Percentiles rank a stretch among this genome's conserved stretches.
These are phyloP conservation scores for Axilococcus clingmanii DNA, from an alignment of 139 green algal genomes.

Conservation along the genomic window DNA sequence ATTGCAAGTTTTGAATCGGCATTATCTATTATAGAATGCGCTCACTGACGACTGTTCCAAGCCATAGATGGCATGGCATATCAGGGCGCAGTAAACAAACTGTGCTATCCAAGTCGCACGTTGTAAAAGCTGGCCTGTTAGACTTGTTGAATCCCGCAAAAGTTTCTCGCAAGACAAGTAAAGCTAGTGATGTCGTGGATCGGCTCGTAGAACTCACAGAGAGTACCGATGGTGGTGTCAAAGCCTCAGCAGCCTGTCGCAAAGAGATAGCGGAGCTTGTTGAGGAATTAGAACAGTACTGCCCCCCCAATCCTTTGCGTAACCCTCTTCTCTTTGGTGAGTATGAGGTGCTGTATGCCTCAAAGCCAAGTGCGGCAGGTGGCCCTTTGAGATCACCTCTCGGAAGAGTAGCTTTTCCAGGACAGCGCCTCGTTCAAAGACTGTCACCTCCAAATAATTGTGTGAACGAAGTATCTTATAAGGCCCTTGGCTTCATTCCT, in stretches of 20 bases:
- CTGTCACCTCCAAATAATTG: conserved; percentile 12
- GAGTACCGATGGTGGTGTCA: conserved; percentile 11
- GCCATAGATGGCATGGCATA: too few relatives aligned
- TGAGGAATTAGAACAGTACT: conserved; percentile 16
- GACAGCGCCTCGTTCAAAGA: conserved; percentile 10
- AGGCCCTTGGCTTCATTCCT: conserved; percentile 25
- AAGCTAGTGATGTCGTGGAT: not conserved
- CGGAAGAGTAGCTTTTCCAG: conserved; percentile 16
- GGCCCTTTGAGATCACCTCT: conserved; percentile 16
- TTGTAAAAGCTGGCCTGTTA: too few relatives aligned
- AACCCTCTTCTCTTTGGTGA: conserved; percentile 18
- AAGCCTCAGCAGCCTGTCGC: not conserved
- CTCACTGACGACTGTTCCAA: too few relatives aligned
- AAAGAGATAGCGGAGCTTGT: conserved; percentile 19
- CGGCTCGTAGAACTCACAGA: conserved; percentile 9
- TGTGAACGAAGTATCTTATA: conserved; percentile 23
- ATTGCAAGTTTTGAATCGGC: too few relatives aligned
- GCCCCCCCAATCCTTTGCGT: conserved; percentile 15
- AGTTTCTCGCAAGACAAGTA: too few relatives aligned
- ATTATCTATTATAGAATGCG: too few relatives aligned
- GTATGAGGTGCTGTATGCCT: conserved; percentile 21
- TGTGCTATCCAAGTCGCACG: too few relatives aligned
- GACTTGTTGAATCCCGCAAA: too few relatives aligned
- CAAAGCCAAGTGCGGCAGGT: conserved; percentile 16
- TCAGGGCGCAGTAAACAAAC: too few relatives aligned